Base-by-base conservation (phyloP, 2,329 filamentous ascomycete species). In the Xylaria sp. region DNA sequence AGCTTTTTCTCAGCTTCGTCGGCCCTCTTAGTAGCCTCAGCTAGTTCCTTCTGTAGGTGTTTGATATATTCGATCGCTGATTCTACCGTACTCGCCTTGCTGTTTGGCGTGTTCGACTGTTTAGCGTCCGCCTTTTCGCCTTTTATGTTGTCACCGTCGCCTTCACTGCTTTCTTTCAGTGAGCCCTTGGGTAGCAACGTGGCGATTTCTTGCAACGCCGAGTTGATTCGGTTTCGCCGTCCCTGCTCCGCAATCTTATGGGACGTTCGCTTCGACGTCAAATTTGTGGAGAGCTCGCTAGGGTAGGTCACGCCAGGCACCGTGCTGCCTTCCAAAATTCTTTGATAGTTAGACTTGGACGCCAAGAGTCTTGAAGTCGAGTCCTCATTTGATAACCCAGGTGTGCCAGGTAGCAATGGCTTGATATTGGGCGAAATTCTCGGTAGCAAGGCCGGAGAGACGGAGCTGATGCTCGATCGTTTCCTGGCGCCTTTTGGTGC, bases 171-270 rank as follows among this genome's bases (percentile, higher is more conserved):
- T 52, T 84, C 83, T 58, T 79, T 82, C 60, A 79, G 81, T 54
- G 82, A 80, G 73, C 79, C 83, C 73, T 81, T 88, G 0, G 96
- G 95, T n/a, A 99, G 84, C 2, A 99, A 85, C 0, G 90, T 87
- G 60, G 96, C 94, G 80, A 99, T 97, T 79, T 98, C 92, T 75
- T 95, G 93, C 25, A 99, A 84, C 0, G 96, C 96, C 63, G 91
- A 92, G 79, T 99, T 99, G 81, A 99, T 98, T 57, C 96, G 90
- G 78, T 99, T 98, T 68, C 96, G 87, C 57, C 96, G 90, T 7
- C 96, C 96, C 82, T 99, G 96, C 82, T 99, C 96, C 20, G 96
- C 96, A 73, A 99, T 93, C 81, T 99, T 99, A 83, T 99, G 96
- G 52, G 94, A 97, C 1, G 96, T 98, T 62, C 95, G 91, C 83